These are phyloP conservation scores for Porcisia deanei DNA, from an alignment of 208 protist genomes.

Conservation along the genomic window DNA sequence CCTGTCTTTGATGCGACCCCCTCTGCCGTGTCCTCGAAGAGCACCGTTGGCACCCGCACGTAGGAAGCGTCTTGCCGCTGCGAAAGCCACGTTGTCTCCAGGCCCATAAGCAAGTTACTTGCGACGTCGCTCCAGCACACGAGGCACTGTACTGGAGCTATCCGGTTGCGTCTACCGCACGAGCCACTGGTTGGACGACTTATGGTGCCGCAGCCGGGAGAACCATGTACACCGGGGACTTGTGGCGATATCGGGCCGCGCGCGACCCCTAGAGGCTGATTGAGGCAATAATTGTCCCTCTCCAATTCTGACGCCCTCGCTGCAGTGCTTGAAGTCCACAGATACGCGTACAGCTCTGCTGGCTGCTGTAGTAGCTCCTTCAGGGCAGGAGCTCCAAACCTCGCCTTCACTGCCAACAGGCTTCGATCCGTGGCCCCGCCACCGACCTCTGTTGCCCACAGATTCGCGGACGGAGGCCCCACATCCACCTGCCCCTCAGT, in stretches of 20 bases:
- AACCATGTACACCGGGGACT: not conserved
- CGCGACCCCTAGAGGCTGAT: not conserved
- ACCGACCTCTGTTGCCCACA: not conserved
- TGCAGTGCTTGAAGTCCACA: conserved; percentile 17
- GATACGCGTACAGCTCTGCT: conserved; percentile 16
- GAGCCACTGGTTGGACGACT: not conserved
- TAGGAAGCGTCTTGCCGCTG: conserved; percentile 32
- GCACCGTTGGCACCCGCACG: conserved; percentile 44
- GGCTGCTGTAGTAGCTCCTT: conserved; percentile 19
- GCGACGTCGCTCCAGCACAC: conserved; percentile 84
- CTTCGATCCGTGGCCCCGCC: not conserved
- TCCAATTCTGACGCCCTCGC: conserved; percentile 5
- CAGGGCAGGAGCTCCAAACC: conserved; percentile 6
- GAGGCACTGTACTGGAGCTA: conserved; percentile 23
- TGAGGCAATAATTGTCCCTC: not conserved
- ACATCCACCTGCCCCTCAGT: not conserved
- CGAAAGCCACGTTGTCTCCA: conserved; percentile 21
- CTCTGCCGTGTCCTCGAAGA: conserved; percentile 44
- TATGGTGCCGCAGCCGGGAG: not conserved
- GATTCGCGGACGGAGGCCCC: not conserved
- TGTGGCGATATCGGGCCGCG: not conserved
- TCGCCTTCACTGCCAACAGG: conserved; percentile 14
- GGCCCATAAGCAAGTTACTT: conserved; percentile 75
- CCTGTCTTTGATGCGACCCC: not conserved
- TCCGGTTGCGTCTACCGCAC: conserved; percentile 14